Evolutionary conservation across 2,329 filamentous ascomycete genomes (phyloP).

Genomic region (Hypomyces rosellus): DNA sequence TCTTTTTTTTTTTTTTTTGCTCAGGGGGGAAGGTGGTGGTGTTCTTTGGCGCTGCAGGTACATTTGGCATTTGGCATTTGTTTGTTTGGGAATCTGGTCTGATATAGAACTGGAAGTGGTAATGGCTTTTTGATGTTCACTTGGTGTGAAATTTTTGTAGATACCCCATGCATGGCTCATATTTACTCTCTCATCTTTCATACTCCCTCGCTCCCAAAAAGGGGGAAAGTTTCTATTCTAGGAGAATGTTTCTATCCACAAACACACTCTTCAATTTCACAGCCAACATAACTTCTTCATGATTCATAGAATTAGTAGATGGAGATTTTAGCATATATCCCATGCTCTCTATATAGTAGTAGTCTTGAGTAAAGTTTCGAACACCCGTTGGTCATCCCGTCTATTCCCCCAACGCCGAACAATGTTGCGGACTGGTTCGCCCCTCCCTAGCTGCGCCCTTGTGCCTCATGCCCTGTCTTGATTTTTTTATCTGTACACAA

Average conservation of each 20-base stretch:
- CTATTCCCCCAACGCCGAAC: conserved; percentile 25
- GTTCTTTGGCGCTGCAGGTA: background rate
- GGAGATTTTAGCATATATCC: conserved; percentile 18
- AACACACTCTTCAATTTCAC: background rate
- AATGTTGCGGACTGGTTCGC: conserved; percentile 18
- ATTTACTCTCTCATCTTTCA: too few relatives aligned
- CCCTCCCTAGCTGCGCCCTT: conserved; percentile 20
- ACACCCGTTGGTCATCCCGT: conserved; percentile 18
- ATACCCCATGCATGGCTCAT: background rate
- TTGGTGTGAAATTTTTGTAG: background rate
- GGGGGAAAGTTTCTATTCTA: too few relatives aligned
- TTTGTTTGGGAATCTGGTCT: background rate
- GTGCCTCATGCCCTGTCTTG: background rate
- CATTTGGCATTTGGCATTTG: background rate
- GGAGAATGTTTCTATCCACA: background rate
- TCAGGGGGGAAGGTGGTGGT: background rate
- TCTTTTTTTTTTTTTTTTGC: too few relatives aligned
- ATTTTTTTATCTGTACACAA: conserved; percentile 1
- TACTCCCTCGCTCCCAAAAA: background rate
- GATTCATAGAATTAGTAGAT: conserved; percentile 9
- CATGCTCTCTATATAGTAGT: conserved; percentile 20
- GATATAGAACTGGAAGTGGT: background rate
- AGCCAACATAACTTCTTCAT: background rate
- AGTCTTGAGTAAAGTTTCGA: conserved; percentile 13
- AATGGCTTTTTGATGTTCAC: background rate